Base-by-base conservation (phyloP, 2,329 filamentous ascomycete genomes). In the Botrytis sinoallii region DNA sequence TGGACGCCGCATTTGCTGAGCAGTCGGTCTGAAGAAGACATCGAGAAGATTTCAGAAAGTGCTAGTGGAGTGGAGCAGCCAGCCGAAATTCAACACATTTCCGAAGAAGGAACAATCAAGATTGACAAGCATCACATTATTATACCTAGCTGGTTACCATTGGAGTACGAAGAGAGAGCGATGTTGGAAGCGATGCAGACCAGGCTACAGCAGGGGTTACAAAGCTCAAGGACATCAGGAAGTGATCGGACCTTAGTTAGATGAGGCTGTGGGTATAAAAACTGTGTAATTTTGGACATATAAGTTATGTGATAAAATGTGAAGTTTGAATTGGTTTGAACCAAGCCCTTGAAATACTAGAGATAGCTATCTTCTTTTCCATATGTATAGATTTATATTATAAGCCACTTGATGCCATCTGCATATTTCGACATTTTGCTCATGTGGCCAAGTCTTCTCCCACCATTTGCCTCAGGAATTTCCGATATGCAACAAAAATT, bases 101-200 rank as follows among this genome's bases (percentile, higher is more conserved):
- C 35, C 29, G 52, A 61, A 12, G 63, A 60, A 59, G 64, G 32
- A 70, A 44, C 35, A n/a, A 75, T 78, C n/a, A 63, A 72, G 2
- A 75, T 77, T 72, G 71, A 75, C 35, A 74, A 63, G 1, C 57
- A 74, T 38, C 44, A 63, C 52, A 76, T 79, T 42, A 20, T 71
- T 14, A 69, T 77, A 16, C 78, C 78, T 18, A 60, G 71, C 20
- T 78, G 77, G 76, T 10, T 79, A n/a, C 38, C 68, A 14, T 61
- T 79, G 38, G 77, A 77, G 52, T 44, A 60, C 7, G 78, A 78
- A 48, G 76, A 79, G 73, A 76, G 66, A 63, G 55, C 64, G 32
- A 73, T 77, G 63, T 68, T 79, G 46, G 77, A 79, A 59, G 55
- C 76, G 8, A 67, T 79, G 7, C 72, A 74, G 14, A 55, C 44